Base-by-base conservation (phyloP, 2,329 filamentous ascomycete genomes). In the Pseudogymnoascus sp. region DNA sequence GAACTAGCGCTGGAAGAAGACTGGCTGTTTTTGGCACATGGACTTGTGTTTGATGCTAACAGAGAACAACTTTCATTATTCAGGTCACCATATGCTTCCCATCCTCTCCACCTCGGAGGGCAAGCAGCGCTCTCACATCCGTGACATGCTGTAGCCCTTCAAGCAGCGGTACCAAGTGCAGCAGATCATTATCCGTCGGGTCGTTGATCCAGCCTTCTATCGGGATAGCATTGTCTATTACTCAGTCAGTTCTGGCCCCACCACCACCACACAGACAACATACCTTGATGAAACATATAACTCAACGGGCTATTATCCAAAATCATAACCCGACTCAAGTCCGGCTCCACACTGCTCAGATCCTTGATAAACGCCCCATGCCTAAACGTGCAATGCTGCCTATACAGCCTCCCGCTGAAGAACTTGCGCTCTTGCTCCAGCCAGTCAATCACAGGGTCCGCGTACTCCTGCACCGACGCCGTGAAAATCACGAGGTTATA, bases 191-290 rank as follows among this genome's bases (percentile, higher is more conserved):
- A 78, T 99, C 95, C 25, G 95, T 98, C 21, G 95, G 95, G 78
- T 99, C 95, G 76, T 89, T 96, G 78, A 99, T 98, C 95, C 95
- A 99, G 73, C 95, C 95, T 79, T 98, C 93, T 74, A 99, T 98
- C 2, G 95, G 95, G 72, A 99, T 97, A 61, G 95, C 95, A 79
- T 99, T 99, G 77, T 99, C 95, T 99, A 73, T 62, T 65, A 7
- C 11, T 8, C 3, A 13, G 14, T 16, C 64, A 60, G 60, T 61
- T 57, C 60, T 13, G 60, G 60, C 54, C 64, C 66, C 63, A 28
- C 64, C 16, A n/a, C 13, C 10, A 11, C 16, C 11, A 51, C 61
- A 66, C 23, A 37, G 45, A 51, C 11, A 21, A 74, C 84, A 74
- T 79, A 95, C 95, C 93, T 87, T 96, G 92, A 75, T 98, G 93